Percentiles rank a stretch among this genome's conserved stretches.
Evolutionary conservation across 2,329 filamentous ascomycete genomes (phyloP).

Genomic region (Orbilia blumenaviensis): DNA sequence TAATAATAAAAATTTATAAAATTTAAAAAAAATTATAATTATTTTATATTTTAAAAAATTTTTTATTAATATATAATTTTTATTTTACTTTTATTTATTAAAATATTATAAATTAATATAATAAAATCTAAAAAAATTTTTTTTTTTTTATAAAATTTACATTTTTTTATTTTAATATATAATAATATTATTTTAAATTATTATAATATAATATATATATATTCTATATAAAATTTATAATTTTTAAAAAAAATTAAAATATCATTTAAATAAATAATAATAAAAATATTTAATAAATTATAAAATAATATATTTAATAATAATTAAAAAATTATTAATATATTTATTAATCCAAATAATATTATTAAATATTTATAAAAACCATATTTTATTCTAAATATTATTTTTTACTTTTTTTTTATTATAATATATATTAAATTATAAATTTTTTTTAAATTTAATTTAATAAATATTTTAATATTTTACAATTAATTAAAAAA

Average conservation of each 20-base stretch:
- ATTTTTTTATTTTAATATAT: not conserved
- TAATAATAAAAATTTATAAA: not conserved
- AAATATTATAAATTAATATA: not conserved
- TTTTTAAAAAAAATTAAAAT: not conserved
- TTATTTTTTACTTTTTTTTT: too few relatives aligned
- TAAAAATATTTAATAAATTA: not conserved
- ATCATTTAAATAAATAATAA: slow-evolving; percentile 15
- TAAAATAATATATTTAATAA: not conserved
- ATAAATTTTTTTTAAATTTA: too few relatives aligned
- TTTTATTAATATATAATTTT: slow-evolving; percentile 4
- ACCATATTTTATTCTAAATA: too few relatives aligned
- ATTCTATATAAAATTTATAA: not conserved
- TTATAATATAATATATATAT: slow-evolving; percentile 5
- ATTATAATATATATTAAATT: too few relatives aligned
- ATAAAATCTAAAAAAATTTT: slow-evolving; percentile 5
- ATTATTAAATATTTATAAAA: not conserved
- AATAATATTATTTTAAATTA: not conserved
- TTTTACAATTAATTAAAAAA: too few relatives aligned
- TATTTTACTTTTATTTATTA: slow-evolving; percentile 2
- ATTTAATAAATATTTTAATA: too few relatives aligned
- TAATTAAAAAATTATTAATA: not conserved
- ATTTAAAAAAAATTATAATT: too few relatives aligned
- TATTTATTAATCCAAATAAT: not conserved
- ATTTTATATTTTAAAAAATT: too few relatives aligned
- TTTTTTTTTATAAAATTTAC: not conserved